phyloP scores from a whole-genome alignment of 2,329 filamentous ascomycete species.

The Pseudopyricularia javanii region DNA sequence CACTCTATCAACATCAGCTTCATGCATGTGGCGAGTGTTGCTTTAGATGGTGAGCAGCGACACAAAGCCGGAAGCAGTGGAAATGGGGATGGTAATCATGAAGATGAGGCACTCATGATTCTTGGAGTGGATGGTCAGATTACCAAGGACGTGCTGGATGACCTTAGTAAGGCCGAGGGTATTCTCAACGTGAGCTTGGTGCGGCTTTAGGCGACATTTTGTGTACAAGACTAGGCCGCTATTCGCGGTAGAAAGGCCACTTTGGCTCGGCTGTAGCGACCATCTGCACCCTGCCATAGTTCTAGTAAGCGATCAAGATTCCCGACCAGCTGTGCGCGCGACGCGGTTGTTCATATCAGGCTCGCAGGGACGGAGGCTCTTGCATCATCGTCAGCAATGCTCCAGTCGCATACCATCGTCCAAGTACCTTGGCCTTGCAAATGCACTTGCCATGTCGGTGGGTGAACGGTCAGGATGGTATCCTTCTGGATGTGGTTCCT shows the following conservation, averaged over 20 bases:
- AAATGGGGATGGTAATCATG: slow-evolving; percentile 13
- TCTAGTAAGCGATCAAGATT: no score
- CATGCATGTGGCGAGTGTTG: slow-evolving; percentile 59
- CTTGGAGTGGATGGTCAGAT: slow-evolving; percentile 59
- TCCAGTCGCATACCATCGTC: slow-evolving; percentile 13
- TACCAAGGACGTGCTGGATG: slow-evolving; percentile 38
- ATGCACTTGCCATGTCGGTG: slow-evolving; percentile 11
- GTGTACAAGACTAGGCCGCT: neutral
- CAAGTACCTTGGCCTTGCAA: slow-evolving; percentile 8
- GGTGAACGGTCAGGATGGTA: slow-evolving; percentile 15
- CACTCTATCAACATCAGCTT: slow-evolving; percentile 67
- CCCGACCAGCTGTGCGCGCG: no score
- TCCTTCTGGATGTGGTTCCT: slow-evolving; percentile 14
- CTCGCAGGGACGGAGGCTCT: neutral
- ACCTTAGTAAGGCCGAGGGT: slow-evolving; percentile 34
- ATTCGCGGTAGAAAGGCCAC: no score
- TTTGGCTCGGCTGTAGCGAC: no score
- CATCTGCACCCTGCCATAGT: no score
- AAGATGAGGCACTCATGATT: slow-evolving; percentile 71
- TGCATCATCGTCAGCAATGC: neutral
- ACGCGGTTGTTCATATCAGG: neutral
- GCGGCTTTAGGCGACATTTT: neutral
- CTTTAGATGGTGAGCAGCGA: slow-evolving; percentile 18
- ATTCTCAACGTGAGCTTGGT: slow-evolving; percentile 44
- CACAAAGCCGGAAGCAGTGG: neutral